Conservation (phyloP, 2,329 filamentous ascomycete genomes). For the Xylaria hypoxylon region DNA sequence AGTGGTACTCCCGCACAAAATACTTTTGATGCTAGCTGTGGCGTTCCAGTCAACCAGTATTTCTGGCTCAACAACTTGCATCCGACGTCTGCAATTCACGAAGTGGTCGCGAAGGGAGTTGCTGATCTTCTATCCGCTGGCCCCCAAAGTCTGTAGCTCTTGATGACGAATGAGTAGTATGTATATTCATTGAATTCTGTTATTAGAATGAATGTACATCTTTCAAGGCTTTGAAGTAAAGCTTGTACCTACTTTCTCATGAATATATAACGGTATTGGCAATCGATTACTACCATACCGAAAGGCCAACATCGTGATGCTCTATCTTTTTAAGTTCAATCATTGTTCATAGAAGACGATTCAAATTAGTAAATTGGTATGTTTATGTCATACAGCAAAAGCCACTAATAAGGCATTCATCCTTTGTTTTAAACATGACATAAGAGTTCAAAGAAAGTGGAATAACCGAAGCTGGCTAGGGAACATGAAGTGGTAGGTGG, state of each 20-base stretch:
- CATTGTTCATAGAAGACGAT: too few species aligned
- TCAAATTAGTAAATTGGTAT: too few species aligned
- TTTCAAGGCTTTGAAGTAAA: too few species aligned
- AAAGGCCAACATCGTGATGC: too few species aligned
- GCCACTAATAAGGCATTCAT: too few species aligned
- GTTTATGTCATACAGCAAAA: too few species aligned
- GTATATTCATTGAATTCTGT: background rate
- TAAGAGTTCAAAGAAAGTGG: too few species aligned
- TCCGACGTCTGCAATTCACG: slow-evolving; percentile 72
- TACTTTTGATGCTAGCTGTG: slow-evolving; percentile 59
- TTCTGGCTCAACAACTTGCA: slow-evolving; percentile 74
- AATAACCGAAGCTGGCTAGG: too few species aligned
- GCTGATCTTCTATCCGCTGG: slow-evolving; percentile 54
- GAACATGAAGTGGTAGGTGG: too few species aligned
- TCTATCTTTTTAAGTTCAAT: too few species aligned
- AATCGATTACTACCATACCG: background rate
- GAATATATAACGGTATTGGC: background rate
- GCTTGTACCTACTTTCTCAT: background rate
- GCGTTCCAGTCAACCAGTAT: slow-evolving; percentile 69
- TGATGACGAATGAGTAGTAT: background rate
- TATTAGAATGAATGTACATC: background rate
- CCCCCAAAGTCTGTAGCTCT: slow-evolving; percentile 54
- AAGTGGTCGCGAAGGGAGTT: slow-evolving; percentile 66
- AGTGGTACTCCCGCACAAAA: slow-evolving; percentile 60
- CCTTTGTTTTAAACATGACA: too few species aligned